phyloP scores from a whole-genome alignment of 2,329 filamentous ascomycete species.

The Fusarium goolgardi region DNA sequence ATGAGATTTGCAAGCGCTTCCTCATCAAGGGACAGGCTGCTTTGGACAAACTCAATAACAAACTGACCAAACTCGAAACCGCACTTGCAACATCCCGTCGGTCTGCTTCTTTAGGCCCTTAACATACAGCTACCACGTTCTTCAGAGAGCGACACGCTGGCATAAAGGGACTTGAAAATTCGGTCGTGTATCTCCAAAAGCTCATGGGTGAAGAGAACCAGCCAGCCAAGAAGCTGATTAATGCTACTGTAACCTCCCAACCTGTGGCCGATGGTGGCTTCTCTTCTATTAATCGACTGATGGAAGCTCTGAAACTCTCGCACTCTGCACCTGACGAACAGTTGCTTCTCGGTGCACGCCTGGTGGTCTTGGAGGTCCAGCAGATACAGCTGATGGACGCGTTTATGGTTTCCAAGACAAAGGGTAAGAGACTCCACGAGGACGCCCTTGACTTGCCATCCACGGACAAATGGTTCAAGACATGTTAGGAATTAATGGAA shows the following conservation, averaged over 20 bases:
- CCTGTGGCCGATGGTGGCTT: background rate
- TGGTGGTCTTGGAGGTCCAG: background rate
- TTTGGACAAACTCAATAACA: background rate
- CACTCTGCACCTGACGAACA: background rate
- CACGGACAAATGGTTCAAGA: background rate
- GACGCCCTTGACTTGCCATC: background rate
- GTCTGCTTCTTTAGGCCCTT: background rate
- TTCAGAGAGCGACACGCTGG: background rate
- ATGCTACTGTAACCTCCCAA: conserved; percentile 3
- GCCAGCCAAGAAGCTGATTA: background rate
- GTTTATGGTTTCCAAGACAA: background rate
- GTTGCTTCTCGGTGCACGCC: conserved; percentile 1
- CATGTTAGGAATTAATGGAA: background rate
- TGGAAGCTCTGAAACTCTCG: conserved; percentile 2
- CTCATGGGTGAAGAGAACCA: conserved; percentile 21
- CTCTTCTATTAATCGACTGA: background rate
- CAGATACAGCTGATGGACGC: conserved; percentile 12
- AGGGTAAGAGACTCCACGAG: background rate
- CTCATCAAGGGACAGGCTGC: conserved; percentile 47
- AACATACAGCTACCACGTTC: background rate
- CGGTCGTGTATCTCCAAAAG: background rate
- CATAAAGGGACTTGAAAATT: background rate
- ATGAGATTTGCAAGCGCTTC: conserved; percentile 72
- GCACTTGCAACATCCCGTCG: background rate
- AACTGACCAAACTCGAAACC: background rate